These are phyloP conservation scores for Talaromyces sp. DNA, from an alignment of 2,329 filamentous ascomycete genomes.

Conservation along the genomic window DNA sequence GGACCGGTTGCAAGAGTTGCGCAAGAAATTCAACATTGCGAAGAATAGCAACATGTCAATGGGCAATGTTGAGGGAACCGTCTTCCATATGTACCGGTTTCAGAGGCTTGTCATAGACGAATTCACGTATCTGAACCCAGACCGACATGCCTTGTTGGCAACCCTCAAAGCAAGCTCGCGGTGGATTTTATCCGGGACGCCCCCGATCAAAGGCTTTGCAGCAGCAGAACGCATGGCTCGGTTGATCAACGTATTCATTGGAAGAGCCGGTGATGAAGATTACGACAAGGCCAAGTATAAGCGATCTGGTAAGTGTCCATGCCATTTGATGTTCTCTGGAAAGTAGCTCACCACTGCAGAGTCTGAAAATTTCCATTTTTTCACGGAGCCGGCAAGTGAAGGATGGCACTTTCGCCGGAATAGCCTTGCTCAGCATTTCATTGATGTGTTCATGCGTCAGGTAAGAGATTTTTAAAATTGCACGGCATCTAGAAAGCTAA, in stretches of 20 bases:
- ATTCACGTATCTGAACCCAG: slow-evolving; percentile 51
- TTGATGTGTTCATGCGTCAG: slow-evolving; percentile 48
- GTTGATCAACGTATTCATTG: slow-evolving; percentile 51
- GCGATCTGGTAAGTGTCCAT: slow-evolving; percentile 28
- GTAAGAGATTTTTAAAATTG: not conserved
- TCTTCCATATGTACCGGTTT: slow-evolving; percentile 57
- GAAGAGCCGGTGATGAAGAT: slow-evolving; percentile 43
- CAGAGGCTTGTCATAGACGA: slow-evolving; percentile 60
- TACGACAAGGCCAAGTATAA: slow-evolving; percentile 37
- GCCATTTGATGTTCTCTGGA: not conserved
- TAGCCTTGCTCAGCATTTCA: slow-evolving; percentile 48
- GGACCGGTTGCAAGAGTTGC: not conserved
- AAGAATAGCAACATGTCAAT: not conserved
- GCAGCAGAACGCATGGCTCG: slow-evolving; percentile 55
- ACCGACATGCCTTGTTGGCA: slow-evolving; percentile 39
- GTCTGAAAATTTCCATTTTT: slow-evolving; percentile 52
- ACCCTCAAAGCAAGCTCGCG: slow-evolving; percentile 46
- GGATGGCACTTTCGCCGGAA: slow-evolving; percentile 50
- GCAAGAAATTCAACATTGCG: not conserved
- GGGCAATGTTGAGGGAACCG: slow-evolving; percentile 21
- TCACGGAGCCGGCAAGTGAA: slow-evolving; percentile 43
- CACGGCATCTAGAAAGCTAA: not conserved
- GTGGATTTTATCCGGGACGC: slow-evolving; percentile 61
- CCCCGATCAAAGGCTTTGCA: slow-evolving; percentile 51
- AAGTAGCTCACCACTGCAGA: slow-evolving; percentile 23